phyloP scores from a whole-genome alignment of 129 eudicot species.

The Solidago caesia region DNA sequence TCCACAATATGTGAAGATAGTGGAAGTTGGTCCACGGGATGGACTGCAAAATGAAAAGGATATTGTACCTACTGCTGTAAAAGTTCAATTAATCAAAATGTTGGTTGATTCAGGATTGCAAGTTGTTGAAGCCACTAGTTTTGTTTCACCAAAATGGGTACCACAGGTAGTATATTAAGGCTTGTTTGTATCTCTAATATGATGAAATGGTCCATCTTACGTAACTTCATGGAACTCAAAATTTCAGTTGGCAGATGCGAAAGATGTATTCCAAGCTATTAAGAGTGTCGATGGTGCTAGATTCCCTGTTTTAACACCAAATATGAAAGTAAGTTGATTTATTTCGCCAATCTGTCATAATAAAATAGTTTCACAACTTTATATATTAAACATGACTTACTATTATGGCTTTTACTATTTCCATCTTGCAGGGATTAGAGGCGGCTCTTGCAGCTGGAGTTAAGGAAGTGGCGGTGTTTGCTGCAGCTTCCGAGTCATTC shows the following conservation, averaged over 20 bases:
- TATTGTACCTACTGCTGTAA: slow-evolving; percentile 72
- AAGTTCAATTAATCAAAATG: slow-evolving; percentile 79
- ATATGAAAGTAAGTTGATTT: slow-evolving; percentile 61
- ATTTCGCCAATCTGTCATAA: neutral
- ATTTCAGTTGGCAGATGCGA: slow-evolving; percentile 84
- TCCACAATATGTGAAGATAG: slow-evolving; percentile 73
- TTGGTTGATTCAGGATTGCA: slow-evolving; percentile 75
- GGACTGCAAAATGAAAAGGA: slow-evolving; percentile 87
- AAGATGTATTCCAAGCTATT: slow-evolving; percentile 66
- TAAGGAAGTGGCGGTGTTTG: slow-evolving; percentile 93
- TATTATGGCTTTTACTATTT: neutral
- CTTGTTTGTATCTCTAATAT: neutral
- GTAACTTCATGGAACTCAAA: slow-evolving; percentile 3
- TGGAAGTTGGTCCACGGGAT: slow-evolving; percentile 95
- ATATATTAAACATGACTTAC: neutral
- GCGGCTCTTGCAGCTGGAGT: slow-evolving; percentile 91
- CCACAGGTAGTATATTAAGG: slow-evolving; percentile 59
- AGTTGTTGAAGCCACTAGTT: slow-evolving; percentile 91
- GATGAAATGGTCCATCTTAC: slow-evolving; percentile 3
- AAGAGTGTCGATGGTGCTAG: slow-evolving; percentile 51
- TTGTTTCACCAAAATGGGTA: slow-evolving; percentile 97
- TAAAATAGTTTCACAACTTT: neutral
- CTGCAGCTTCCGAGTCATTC: slow-evolving; percentile 97
- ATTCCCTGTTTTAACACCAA: slow-evolving; percentile 85
- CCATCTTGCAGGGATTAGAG: slow-evolving; percentile 67